Evolutionary conservation across 2,329 filamentous ascomycete species (phyloP).

Genomic region (Didymosphaeria variabile): DNA sequence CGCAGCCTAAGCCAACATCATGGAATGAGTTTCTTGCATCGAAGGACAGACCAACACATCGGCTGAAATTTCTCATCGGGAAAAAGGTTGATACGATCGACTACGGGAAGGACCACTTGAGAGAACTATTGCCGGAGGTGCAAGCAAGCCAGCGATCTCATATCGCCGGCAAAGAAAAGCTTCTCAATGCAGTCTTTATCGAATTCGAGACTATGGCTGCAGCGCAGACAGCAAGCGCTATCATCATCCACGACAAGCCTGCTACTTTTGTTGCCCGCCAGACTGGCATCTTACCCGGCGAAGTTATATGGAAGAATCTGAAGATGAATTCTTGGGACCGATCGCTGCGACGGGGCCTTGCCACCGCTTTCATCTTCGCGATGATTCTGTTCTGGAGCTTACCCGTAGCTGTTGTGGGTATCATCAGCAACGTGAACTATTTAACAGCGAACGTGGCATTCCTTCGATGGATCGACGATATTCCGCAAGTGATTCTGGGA

Average conservation of each 20-base stretch:
- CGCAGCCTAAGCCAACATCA: constrained; percentile 5
- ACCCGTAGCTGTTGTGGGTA: constrained; percentile 7
- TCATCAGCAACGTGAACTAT: constrained; percentile 17
- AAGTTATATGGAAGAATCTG: constrained; percentile 13
- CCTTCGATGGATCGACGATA: constrained; percentile 49
- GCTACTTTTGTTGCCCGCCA: constrained; percentile 12
- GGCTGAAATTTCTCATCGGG: constrained; percentile 8
- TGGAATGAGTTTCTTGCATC: constrained; percentile 2
- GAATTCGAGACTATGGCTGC: constrained; percentile 13
- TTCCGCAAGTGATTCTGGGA: constrained; percentile 52
- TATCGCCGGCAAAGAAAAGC: constrained; percentile 10
- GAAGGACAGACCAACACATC: constrained; percentile 5
- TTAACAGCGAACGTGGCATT: constrained; percentile 13
- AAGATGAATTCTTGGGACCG: constrained; percentile 15
- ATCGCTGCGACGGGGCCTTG: neutral
- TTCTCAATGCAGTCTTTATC: constrained; percentile 9
- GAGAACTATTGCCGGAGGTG: neutral
- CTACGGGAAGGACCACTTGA: neutral
- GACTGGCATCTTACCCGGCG: constrained; percentile 6
- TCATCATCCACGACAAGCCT: constrained; percentile 9
- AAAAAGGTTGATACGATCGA: constrained; percentile 9
- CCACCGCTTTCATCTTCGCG: constrained; percentile 6
- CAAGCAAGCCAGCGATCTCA: constrained; percentile 13
- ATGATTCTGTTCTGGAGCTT: constrained; percentile 14
- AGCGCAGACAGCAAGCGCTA: constrained; percentile 5